These are phyloP conservation scores for Tuber melanosporum DNA, from an alignment of 495 filamentous ascomycete species.

Conservation along the genomic window DNA sequence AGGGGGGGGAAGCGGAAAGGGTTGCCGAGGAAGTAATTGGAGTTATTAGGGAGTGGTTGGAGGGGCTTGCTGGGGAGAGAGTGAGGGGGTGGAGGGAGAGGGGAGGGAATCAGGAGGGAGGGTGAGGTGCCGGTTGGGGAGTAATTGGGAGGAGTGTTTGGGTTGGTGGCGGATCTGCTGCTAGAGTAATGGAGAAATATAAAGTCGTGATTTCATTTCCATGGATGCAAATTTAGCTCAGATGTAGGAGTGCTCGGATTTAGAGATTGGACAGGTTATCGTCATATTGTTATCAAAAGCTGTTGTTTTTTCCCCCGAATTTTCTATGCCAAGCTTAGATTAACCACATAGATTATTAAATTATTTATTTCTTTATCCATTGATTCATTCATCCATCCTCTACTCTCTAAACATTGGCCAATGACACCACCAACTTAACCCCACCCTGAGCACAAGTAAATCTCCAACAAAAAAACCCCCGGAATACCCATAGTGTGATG, in stretches of 20 bases:
- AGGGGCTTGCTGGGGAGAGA: background rate
- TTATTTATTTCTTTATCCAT: background rate
- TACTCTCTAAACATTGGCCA: background rate
- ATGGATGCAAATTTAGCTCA: background rate
- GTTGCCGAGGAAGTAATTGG: background rate
- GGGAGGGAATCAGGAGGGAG: background rate
- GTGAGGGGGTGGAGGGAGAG: background rate
- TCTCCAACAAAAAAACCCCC: background rate
- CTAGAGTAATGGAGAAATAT: background rate
- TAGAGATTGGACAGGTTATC: background rate
- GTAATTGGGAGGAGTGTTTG: background rate
- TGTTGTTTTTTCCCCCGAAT: background rate
- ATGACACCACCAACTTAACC: background rate
- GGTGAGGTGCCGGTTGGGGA: background rate
- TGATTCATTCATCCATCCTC: background rate
- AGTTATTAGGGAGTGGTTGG: background rate
- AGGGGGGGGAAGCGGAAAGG: background rate
- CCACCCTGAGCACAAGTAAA: background rate
- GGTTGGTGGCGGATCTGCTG: background rate
- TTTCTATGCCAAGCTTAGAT: background rate
- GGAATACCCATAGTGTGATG: no score
- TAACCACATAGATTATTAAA: background rate
- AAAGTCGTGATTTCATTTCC: background rate
- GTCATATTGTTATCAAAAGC: background rate
- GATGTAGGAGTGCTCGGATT: background rate